Conservation (phyloP, 768 basidiomycete genomes). For the Royoungia palumana region DNA sequence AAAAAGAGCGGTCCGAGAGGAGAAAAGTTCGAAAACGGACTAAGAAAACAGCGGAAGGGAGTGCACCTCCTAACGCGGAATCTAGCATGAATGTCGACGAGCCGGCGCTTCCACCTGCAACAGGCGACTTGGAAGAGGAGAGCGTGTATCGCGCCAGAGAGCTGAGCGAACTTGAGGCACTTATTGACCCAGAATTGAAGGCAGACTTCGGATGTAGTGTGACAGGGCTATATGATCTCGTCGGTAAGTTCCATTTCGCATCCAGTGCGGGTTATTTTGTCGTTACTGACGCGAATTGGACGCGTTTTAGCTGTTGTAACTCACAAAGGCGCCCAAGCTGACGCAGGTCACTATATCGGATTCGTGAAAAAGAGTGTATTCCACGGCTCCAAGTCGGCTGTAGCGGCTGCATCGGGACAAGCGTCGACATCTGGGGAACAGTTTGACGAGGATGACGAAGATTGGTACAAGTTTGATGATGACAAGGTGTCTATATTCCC, state of each 20-base stretch:
- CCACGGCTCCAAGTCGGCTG: constrained; percentile 33
- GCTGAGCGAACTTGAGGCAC: constrained; percentile 53
- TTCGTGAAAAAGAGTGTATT: constrained; percentile 81
- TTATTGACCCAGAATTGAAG: constrained; percentile 62
- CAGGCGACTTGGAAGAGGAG: constrained; percentile 57
- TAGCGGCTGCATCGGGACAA: constrained; percentile 1
- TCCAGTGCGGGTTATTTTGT: neutral
- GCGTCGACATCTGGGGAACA: constrained; percentile 14
- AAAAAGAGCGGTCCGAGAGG: constrained; percentile 81
- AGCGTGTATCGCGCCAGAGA: constrained; percentile 62
- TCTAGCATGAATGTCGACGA: constrained; percentile 48
- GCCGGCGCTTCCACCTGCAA: constrained; percentile 24
- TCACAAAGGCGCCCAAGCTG: constrained; percentile 94
- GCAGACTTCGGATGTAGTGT: constrained; percentile 70
- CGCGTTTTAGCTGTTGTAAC: constrained; percentile 79
- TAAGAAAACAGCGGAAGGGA: constrained; percentile 35
- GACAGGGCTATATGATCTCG: constrained; percentile 86
- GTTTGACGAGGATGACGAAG: constrained; percentile 60
- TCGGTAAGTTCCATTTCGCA: constrained; percentile 52
- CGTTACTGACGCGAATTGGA: neutral
- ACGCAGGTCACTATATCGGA: constrained; percentile 94
- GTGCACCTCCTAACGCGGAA: constrained; percentile 14
- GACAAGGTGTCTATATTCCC: constrained; percentile 88
- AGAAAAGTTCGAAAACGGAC: constrained; percentile 77
- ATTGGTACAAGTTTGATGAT: constrained; percentile 97